A percentile compares a stretch with the other conserved stretches of the same genome.
Conservation (phyloP, 2,329 filamentous ascomycete genomes). For the Paramyrothecium sp. region DNA sequence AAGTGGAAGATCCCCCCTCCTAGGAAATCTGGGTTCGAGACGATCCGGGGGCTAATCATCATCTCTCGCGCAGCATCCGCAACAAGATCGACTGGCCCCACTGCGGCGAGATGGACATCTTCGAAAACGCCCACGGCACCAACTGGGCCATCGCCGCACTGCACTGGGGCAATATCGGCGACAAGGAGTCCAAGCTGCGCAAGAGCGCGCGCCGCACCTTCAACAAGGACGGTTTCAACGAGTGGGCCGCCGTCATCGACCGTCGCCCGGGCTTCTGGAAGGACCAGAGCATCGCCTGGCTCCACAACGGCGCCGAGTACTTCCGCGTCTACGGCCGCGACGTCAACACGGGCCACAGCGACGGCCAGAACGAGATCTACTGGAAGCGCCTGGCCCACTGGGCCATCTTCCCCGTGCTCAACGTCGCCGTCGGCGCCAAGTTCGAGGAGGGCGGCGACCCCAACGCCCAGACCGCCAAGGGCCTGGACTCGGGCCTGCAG, state of each 20-base stretch:
- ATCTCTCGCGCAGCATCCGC: background rate
- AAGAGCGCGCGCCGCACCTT: background rate
- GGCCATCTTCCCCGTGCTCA: background rate
- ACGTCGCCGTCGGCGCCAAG: background rate
- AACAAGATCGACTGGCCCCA: background rate
- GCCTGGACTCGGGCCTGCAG: background rate
- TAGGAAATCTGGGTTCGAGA: background rate
- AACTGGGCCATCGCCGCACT: background rate
- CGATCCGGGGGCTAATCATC: background rate
- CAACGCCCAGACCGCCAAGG: background rate
- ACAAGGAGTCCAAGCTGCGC: background rate
- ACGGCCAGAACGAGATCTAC: background rate
- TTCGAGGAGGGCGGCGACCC: background rate
- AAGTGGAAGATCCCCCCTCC: background rate
- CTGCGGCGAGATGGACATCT: conserved; percentile 1
- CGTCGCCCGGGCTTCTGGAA: background rate
- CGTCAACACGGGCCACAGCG: conserved; percentile 1
- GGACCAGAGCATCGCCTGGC: background rate
- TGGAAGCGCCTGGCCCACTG: background rate
- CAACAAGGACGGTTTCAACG: background rate
- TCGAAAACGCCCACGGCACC: background rate
- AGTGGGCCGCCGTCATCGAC: background rate
- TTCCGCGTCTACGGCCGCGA: conserved; percentile 7
- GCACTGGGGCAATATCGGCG: conserved; percentile 1
- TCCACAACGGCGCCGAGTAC: conserved; percentile 2